phyloP scores from a whole-genome alignment of 2,329 filamentous ascomycete genomes.

The Fusarium odoratissimum region DNA sequence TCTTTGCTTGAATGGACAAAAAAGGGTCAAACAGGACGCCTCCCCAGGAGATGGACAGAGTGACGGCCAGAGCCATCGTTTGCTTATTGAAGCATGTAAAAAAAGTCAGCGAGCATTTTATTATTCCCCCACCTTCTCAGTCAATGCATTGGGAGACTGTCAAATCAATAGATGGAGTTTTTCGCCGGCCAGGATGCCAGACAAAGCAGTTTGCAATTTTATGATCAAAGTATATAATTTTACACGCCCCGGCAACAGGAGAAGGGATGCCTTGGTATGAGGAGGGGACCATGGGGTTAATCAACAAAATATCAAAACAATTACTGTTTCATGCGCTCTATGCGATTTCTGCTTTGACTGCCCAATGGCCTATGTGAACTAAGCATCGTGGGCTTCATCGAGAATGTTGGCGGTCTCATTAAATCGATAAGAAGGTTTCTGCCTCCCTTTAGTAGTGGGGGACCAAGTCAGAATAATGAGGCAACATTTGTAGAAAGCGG shows the following conservation, averaged over 20 bases:
- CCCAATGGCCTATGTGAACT: background rate
- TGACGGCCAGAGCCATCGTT: conserved; percentile 25
- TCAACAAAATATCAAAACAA: conserved; percentile 32
- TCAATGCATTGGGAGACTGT: conserved; percentile 25
- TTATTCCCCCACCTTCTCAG: conserved; percentile 19
- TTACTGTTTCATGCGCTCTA: conserved; percentile 10
- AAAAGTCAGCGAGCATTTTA: conserved; percentile 42
- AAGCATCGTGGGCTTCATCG: background rate
- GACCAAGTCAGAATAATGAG: conserved; percentile 14
- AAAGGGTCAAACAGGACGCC: conserved; percentile 37
- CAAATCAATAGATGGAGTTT: conserved; percentile 31
- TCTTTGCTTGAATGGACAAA: conserved; percentile 29
- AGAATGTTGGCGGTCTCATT: conserved; percentile 17
- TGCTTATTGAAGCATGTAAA: conserved; percentile 38
- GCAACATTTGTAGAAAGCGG: conserved; percentile 26
- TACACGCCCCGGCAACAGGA: conserved; percentile 18
- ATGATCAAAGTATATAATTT: conserved; percentile 43
- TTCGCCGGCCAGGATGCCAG: conserved; percentile 39
- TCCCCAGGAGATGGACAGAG: conserved; percentile 13
- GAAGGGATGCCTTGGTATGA: conserved; percentile 13
- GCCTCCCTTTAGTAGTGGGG: conserved; percentile 29
- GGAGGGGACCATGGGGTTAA: conserved; percentile 21
- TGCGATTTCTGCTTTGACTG: background rate
- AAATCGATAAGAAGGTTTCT: conserved; percentile 14
- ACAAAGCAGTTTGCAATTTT: conserved; percentile 39